Base-by-base conservation (phyloP, 805 yeast genomes). In the Saccharomycopsis fodiens region DNA sequence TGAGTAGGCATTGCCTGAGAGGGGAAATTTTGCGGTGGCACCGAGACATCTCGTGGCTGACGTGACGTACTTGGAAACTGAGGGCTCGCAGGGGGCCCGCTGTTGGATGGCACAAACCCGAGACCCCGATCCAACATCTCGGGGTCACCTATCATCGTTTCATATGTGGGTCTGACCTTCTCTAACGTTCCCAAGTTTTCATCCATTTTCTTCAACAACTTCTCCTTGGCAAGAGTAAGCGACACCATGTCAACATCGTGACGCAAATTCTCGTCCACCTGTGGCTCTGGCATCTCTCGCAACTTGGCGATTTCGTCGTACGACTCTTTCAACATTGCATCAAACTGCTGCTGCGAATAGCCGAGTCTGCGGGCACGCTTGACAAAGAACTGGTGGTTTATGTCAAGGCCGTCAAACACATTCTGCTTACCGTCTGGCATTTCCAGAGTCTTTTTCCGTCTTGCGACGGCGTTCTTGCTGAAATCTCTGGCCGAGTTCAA, bases 381-480 rank as follows among this genome's bases (percentile, higher is more conserved):
- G 31, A 31, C 27, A 21, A 44, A 44, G 29, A 44, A 44, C 31
- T 21, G 31, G 16, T 17, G 47, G 22, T 39, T 37, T 10, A 44
- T 38, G 8, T 44, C 27, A 17, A 44, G 21, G 29, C 22, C n/a
- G 20, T 44, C 47, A 44, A 44, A 44, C 16, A 31, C 37, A 4
- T 29, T 29, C 10, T 25, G 6, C 29, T 25, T 25, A 10, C 6
- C 29, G 6, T 20, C n/a, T 10, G 39, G 17, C 10, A 20, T 36
- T 7, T 39, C 42, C 12, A 8, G 8, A 13, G 40, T 36, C 15
- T 13, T 12, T 17, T 39, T 29, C 7, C 13, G 17, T 17, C 22
- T 5, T 15, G 39, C 39, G 17, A 39, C n/a, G 7, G 42, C 42
- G 7, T 15, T 39, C 8, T 27, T 16, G 31, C 13, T 20, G 41